phyloP scores from a whole-genome alignment of 2,329 filamentous ascomycete genomes.

The Decorospora gaudefroyi region DNA sequence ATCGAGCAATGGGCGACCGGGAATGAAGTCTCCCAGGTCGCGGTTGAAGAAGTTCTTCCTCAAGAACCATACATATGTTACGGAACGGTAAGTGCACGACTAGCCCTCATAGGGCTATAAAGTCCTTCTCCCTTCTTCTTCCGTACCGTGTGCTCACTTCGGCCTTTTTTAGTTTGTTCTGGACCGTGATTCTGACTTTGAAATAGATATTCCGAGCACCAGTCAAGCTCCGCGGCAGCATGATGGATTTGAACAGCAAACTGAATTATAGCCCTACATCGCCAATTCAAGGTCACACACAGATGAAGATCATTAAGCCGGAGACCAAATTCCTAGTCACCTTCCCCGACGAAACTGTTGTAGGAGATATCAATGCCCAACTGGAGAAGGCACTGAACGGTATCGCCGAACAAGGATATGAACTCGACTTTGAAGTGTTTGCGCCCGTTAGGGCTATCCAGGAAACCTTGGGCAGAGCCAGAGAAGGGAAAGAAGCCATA shows the following conservation, averaged over 20 bases:
- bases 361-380: constrained; percentile 30
- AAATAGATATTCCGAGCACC: constrained; percentile 23
- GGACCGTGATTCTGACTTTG: neutral
- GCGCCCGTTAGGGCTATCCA: constrained; percentile 22
- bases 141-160: neutral
- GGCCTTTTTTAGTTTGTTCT: neutral
- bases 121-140: no score
- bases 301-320: constrained; percentile 15
- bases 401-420: constrained; percentile 19
- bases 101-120: no score
- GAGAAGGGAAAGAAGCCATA: constrained; percentile 32
- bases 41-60: neutral
- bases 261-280: constrained; percentile 9
- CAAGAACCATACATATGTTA: constrained; percentile 27
- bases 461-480: constrained; percentile 30
- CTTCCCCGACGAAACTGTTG: constrained; percentile 16
- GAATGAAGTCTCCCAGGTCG: constrained; percentile 3
- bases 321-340: constrained; percentile 20
- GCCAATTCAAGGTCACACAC: constrained; percentile 22
- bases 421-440: constrained; percentile 32
- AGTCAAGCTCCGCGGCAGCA: constrained; percentile 30
- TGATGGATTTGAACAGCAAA: constrained; percentile 26
- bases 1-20: constrained; percentile 25
- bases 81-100: constrained; percentile 24
- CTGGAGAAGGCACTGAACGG: constrained; percentile 24